These are phyloP conservation scores for Nephelium lappaceum DNA, from an alignment of 345 rosid species.

Conservation along the genomic window DNA sequence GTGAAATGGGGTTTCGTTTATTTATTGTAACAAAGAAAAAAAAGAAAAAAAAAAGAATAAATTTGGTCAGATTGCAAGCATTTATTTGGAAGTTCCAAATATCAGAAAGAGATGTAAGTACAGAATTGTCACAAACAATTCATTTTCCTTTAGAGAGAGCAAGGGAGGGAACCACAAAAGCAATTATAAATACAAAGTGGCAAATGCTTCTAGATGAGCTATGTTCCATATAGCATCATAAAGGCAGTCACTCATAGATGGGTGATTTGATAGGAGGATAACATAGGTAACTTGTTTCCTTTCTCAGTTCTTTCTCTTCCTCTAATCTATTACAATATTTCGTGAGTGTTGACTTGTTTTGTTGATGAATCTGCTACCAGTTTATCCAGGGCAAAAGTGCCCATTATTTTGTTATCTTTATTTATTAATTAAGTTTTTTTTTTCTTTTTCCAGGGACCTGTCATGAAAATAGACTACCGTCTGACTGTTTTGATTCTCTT, in stretches of 20 bases:
- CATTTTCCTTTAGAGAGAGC: neutral
- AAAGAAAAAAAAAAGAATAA: neutral
- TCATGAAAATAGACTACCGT: neutral
- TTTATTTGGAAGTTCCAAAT: neutral
- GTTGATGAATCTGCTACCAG: neutral
- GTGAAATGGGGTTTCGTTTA: neutral
- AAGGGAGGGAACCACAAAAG: neutral
- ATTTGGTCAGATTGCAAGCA: neutral
- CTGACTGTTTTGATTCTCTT: neutral
- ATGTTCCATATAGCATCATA: too few relatives aligned
- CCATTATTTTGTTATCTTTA: too few relatives aligned
- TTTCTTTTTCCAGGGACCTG: neutral
- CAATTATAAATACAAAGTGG: neutral
- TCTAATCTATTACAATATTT: neutral
- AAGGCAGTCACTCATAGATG: neutral
- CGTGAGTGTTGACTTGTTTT: neutral
- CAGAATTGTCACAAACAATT: too few relatives aligned
- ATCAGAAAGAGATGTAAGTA: neutral
- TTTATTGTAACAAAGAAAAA: neutral
- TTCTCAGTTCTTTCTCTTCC: neutral
- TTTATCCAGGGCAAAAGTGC: neutral
- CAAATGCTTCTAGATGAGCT: neutral
- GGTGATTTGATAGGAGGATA: neutral
- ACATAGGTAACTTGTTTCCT: neutral
- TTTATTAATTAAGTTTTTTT: too few relatives aligned